A percentile compares a stretch with the other conserved stretches of the same genome.
Evolutionary conservation across 1,284 basidiomycete genomes (phyloP).

Genomic region (Lentinula novae-zelandiae): DNA sequence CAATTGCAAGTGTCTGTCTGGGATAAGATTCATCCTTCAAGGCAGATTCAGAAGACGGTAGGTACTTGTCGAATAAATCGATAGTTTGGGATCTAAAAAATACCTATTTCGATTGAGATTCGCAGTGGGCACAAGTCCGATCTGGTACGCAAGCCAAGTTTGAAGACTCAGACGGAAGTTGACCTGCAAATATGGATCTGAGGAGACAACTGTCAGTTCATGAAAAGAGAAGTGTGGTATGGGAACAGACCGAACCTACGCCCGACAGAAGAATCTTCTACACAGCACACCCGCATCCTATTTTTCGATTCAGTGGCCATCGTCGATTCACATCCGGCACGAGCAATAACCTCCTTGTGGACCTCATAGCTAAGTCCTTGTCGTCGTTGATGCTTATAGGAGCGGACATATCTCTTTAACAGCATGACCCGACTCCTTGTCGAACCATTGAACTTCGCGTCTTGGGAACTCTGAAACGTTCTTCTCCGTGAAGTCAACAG

Average conservation of each 20-base stretch:
- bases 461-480: background rate
- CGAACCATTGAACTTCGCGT: background rate
- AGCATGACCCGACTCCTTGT: background rate
- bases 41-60: no score
- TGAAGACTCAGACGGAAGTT: no score
- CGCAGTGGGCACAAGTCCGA: no score
- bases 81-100: no score
- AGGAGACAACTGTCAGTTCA: no score
- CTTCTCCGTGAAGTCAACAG: background rate
- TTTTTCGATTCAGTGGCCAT: background rate
- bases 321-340: slow-evolving; percentile 2
- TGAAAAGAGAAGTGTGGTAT: no score
- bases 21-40: no score
- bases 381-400: background rate
- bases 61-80: no score
- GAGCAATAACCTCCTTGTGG: background rate
- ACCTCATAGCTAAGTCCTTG: background rate
- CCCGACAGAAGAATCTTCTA: slow-evolving; percentile 4
- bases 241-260: background rate
- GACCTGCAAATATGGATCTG: no score
- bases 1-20: no score
- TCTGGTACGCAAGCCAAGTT: no score
- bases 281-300: slow-evolving; percentile 5
- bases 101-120: no score
- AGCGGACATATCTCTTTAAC: background rate